Evolutionary conservation across 148 eudicot species (phyloP).

Genomic region (Rhododendron mucronatum): DNA sequence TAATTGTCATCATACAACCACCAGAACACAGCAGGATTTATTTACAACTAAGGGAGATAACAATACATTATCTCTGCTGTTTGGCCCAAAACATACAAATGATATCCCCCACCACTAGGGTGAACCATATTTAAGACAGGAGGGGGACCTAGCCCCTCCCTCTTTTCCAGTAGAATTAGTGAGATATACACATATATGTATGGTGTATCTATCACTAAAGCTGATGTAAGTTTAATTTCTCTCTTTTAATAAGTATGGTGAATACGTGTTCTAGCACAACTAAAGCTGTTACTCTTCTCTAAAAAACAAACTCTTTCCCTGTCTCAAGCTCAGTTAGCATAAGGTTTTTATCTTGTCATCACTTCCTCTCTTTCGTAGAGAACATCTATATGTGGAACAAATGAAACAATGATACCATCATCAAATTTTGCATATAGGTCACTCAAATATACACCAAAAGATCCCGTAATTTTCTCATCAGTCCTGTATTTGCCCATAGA

Average conservation of each 20-base stretch:
- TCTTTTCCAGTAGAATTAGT: not conserved
- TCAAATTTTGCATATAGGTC: not conserved
- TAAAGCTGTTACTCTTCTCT: not conserved
- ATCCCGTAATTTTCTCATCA: not conserved
- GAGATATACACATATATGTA: not conserved
- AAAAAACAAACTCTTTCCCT: not conserved
- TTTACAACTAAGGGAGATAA: not conserved
- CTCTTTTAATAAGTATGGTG: not conserved
- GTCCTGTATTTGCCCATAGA: not conserved
- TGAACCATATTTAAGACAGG: too few species aligned
- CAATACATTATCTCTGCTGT: not conserved
- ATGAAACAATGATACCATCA: not conserved
- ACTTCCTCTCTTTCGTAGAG: not conserved
- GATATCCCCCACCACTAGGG: too few species aligned
- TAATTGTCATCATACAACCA: not conserved
- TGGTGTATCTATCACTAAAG: too few species aligned
- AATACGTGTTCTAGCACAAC: not conserved
- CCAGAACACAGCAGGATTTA: not conserved
- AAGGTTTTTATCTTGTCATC: not conserved
- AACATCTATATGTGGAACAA: not conserved
- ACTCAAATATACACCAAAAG: not conserved
- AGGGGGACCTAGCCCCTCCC: not conserved
- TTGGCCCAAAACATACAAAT: not conserved
- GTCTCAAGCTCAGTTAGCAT: not conserved
- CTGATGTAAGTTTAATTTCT: not conserved